Evolutionary conservation across 2,329 filamentous ascomycete genomes (phyloP), one percentile per base, ranked within the genome.

Genomic region (Parasarocladium wereldwijsianum): DNA sequence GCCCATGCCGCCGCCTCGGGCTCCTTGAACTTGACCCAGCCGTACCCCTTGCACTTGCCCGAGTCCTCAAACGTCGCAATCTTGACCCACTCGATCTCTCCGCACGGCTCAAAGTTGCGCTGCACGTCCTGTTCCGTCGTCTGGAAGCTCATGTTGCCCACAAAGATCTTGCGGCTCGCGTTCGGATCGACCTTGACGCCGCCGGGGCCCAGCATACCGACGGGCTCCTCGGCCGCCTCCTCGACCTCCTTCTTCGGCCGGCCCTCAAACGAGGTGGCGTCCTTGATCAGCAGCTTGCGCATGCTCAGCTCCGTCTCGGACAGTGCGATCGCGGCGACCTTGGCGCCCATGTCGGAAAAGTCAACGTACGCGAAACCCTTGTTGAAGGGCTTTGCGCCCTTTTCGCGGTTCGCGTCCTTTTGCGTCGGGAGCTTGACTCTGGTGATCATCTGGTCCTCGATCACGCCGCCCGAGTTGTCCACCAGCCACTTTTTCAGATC

Each of bases 361-460:
- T 98, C 92, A 39, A 98, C 75, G 48, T 98, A 98, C 32, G 90
- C 90, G 49, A 94, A 98, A 11, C 90, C 92, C 55, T 80, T 87
- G 60, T 96, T 98, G n/a, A 38, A 34, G 4, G 50, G 43, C 11
- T 19, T 18, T 4, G 24, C 6, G 13, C 24, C 24, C n/a, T 19
- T 23, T 8, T 30, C 28, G 34, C 50, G 49, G 24, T 46, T 43
- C 28, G 29, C 41, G 29, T 66, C 71, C 40, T 68, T 76, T 34
- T 60, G 63, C 6, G 58, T 68, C 1, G 86, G 86, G 46, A 94
- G 60, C 52, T 94, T 77, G 30, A 96, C 62, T 36, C 90, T 70
- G 2, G 85, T 93, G 40, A 98, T 90, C 37, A 75, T 69, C 28
- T 73, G 68, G 32, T 73, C 66, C 17, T 67, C 58, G 37, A 84